A percentile compares a stretch with the other conserved stretches of the same genome.
These are phyloP conservation scores for Abrus pulchellus DNA, from an alignment of 306 rosid species.

Conservation along the genomic window DNA sequence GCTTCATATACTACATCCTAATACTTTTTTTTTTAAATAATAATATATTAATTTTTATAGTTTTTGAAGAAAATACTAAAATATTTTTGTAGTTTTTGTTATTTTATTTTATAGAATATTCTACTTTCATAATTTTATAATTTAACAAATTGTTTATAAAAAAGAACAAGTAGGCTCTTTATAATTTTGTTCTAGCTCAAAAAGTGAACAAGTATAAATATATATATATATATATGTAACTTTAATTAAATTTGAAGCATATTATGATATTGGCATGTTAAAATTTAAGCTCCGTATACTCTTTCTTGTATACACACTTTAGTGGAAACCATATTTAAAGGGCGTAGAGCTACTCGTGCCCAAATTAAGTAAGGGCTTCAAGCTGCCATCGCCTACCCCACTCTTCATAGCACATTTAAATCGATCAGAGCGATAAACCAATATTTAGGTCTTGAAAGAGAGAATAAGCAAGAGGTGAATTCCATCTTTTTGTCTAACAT, in stretches of 20 bases:
- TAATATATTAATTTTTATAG: too few species aligned
- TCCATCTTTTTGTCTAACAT: slow-evolving; percentile 50
- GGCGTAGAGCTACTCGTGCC: slow-evolving; percentile 24
- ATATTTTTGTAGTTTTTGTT: neutral
- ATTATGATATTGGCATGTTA: neutral
- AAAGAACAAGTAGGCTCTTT: neutral
- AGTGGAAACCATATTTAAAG: neutral
- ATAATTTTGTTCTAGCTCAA: neutral
- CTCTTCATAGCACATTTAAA: slow-evolving; percentile 15
- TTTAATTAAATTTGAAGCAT: slow-evolving; percentile 7
- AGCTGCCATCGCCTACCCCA: slow-evolving; percentile 7
- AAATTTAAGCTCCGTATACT: neutral
- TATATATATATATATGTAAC: neutral
- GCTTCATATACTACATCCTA: too few species aligned
- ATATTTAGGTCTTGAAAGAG: neutral
- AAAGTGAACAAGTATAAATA: neutral
- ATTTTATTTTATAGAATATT: neutral
- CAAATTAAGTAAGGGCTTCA: neutral
- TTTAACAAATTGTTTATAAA: neutral
- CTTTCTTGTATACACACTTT: neutral
- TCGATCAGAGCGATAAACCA: neutral
- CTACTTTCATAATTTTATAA: neutral
- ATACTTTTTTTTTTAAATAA: too few species aligned
- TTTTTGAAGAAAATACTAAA: too few species aligned
- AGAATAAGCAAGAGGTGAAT: slow-evolving; percentile 29